Evolutionary conservation across 192 early-diverging fungal species (phyloP), one percentile per base, ranked within the genome.

Genomic region (Backusella parvicylindrica): DNA sequence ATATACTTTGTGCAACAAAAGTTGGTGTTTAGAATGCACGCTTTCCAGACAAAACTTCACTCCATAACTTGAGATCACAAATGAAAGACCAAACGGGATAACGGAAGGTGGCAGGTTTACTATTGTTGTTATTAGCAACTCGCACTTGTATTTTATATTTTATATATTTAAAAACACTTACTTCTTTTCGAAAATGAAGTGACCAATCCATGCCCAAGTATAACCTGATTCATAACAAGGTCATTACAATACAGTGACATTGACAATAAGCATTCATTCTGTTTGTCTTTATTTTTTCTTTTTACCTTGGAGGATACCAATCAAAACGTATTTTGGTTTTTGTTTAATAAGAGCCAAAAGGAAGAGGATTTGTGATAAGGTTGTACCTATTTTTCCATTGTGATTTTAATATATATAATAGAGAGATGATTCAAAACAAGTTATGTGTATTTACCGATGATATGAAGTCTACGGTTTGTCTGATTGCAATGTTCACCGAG

Each of bases 61-160:
- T 70, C 85, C 85, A 86, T 85, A 92, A 72, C 36, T 76, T 83
- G 43, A 81, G 86, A 71, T 92, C 91, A 21, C 86, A 79, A 41
- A 86, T 78, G 1, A 92, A 71, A 2, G 87, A 89, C 75, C 84
- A 93, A 33, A 93, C 31, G 1, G 92, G 92, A 71, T 90, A 90
- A 73, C 78, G 86, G 80, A 93, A 93, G 1, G 92, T 93, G 1
- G 92, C 92, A 64, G 92, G 92, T 64, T 86, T 87, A 83, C 89
- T 91, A 68, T 78, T 63, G 1, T 21, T 38, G 15, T 30, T 23
- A 30, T 78, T 13, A 28, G 23, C 26, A 65, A 13, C 32, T 36
- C 2, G n/a, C 70, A 13, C 21, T 37, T 28, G 35, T 15, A 35
- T 0, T 28, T 56, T 18, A 4, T 28, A 33, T 26, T n/a, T n/a